Evolutionary conservation across 768 basidiomycete genomes (phyloP).

Genomic region (Rhizopogon rudus): DNA sequence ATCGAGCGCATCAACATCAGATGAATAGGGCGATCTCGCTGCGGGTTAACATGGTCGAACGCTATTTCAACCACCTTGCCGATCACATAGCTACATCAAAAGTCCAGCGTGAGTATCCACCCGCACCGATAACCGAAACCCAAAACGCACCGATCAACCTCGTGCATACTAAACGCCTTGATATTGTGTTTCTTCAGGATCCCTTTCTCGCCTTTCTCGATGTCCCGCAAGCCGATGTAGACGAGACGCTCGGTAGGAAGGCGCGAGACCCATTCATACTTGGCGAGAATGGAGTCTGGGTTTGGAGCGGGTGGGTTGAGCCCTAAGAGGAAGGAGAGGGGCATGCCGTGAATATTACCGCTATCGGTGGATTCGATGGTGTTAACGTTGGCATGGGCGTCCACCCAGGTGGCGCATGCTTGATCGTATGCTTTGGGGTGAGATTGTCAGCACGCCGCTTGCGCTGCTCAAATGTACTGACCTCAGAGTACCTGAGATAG

Average conservation of each 20-base stretch:
- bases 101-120: conserved; percentile 10
- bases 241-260: conserved; percentile 76
- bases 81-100: too few relatives aligned
- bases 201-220: conserved; percentile 84
- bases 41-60: conserved; percentile 87
- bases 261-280: conserved; percentile 54
- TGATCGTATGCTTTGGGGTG: conserved; percentile 59
- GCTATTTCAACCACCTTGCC: conserved; percentile 87
- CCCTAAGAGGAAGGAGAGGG: conserved; percentile 85
- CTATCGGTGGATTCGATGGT: conserved; percentile 77
- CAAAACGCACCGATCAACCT: conserved; percentile 56
- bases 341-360: conserved; percentile 98
- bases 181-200: conserved; percentile 79
- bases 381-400: conserved; percentile 97
- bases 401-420: conserved; percentile 91
- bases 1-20: conserved; percentile 95
- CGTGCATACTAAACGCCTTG: conserved; percentile 90
- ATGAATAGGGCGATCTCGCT: conserved; percentile 82
- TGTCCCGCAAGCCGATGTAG: conserved; percentile 95
- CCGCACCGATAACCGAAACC: conserved; percentile 42
- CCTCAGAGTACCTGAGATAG: conserved; percentile 85
- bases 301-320: conserved; percentile 29
- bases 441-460: conserved; percentile 2
- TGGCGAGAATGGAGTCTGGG: conserved; percentile 3
- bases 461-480: conserved; percentile 25